These are phyloP conservation scores for Anthracocystis setariae DNA, from an alignment of 1,284 basidiomycete genomes.

Conservation along the genomic window DNA sequence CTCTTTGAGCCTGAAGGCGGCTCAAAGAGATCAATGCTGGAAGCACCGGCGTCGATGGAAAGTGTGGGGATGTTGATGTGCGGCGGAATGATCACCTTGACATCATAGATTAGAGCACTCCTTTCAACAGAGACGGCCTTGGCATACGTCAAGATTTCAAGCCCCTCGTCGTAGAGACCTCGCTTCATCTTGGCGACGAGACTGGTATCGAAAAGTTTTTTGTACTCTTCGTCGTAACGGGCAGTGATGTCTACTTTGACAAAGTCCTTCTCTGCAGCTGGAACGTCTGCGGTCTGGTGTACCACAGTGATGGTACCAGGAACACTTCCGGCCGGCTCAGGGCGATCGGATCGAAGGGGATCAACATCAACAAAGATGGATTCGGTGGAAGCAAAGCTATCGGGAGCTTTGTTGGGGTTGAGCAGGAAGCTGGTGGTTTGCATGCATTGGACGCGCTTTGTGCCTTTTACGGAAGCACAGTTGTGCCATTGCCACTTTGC, in stretches of 20 bases:
- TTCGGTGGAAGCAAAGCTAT: constrained; percentile 48
- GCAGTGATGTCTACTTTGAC: constrained; percentile 57
- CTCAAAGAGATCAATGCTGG: constrained; percentile 44
- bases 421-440: constrained; percentile 40
- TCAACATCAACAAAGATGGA: constrained; percentile 54
- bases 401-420: constrained; percentile 42
- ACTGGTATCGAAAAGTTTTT: constrained; percentile 45
- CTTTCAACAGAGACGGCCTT: constrained; percentile 37
- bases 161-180: constrained; percentile 50
- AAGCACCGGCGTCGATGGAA: constrained; percentile 41
- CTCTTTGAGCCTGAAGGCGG: not conserved
- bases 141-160: constrained; percentile 53
- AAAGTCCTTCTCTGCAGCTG: constrained; percentile 30
- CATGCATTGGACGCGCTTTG: constrained; percentile 36
- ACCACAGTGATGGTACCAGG: constrained; percentile 41
- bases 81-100: constrained; percentile 53
- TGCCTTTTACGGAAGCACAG: constrained; percentile 44
- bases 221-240: constrained; percentile 48
- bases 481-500: constrained; percentile 50
- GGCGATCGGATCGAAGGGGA: constrained; percentile 31
- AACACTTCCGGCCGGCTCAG: constrained; percentile 37
- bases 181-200: constrained; percentile 56
- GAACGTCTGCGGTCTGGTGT: constrained; percentile 22
- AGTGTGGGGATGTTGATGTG: constrained; percentile 43
- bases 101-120: constrained; percentile 50